A percentile compares a stretch with the other conserved stretches of the same genome.
Evolutionary conservation across 169 alveolate genomes (phyloP).

Genomic region (Neospora caninum): DNA sequence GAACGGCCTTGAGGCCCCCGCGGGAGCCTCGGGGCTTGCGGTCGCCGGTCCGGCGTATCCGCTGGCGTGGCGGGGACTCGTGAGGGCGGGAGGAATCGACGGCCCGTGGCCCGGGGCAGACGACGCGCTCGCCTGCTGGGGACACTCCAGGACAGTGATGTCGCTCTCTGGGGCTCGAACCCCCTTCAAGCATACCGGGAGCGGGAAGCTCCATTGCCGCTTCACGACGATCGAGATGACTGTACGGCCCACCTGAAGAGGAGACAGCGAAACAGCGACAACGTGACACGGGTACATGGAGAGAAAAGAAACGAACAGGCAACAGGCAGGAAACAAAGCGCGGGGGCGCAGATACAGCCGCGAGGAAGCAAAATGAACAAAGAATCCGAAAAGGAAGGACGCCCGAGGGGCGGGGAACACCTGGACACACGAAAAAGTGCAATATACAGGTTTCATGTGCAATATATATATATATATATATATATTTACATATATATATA

Average conservation of each 20-base stretch:
- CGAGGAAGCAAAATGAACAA: no score
- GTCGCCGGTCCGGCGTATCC: constrained; percentile 14
- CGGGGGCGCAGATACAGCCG: no score
- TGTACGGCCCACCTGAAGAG: constrained; percentile 67
- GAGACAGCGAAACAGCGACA: constrained; percentile 27
- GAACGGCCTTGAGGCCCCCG: constrained; percentile 35
- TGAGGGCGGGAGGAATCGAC: background rate
- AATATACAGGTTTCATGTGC: no score
- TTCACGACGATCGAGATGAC: constrained; percentile 57
- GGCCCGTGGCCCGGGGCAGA: constrained; percentile 8
- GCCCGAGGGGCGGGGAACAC: no score
- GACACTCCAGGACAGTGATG: background rate
- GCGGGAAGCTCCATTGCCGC: constrained; percentile 60
- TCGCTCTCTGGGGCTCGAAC: constrained; percentile 32
- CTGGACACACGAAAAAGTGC: no score
- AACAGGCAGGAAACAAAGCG: background rate
- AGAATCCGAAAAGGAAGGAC: no score
- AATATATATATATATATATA: background rate
- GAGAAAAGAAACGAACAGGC: background rate
- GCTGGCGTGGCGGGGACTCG: no score
- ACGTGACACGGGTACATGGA: background rate
- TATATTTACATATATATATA: background rate
- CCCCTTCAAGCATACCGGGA: constrained; percentile 55
- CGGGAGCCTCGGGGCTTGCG: background rate
- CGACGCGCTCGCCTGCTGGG: background rate